These are phyloP conservation scores for Aspergillus udagawae DNA, from an alignment of 2,329 filamentous ascomycete genomes.

Conservation along the genomic window DNA sequence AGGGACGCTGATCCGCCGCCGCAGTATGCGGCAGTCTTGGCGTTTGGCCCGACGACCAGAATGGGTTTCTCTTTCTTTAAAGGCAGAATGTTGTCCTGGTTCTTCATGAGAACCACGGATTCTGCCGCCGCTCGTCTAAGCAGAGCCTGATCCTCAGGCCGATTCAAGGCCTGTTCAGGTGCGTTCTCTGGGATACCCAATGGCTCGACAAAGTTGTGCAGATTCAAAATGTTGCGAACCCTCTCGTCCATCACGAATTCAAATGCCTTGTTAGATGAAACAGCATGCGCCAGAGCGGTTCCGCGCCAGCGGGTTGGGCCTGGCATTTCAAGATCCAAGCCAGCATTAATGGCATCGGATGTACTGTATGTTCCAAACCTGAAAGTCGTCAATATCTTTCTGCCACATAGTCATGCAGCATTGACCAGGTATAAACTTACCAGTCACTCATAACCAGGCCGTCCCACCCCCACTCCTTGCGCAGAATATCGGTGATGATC, in stretches of 20 bases:
- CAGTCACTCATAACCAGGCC: slow-evolving; percentile 47
- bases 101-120: slow-evolving; percentile 70
- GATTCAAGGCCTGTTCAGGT: slow-evolving; percentile 54
- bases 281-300: slow-evolving; percentile 38
- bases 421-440: slow-evolving; percentile 19
- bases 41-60: slow-evolving; percentile 54
- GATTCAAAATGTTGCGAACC: slow-evolving; percentile 54
- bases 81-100: slow-evolving; percentile 61
- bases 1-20: slow-evolving; percentile 63
- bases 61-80: slow-evolving; percentile 45
- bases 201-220: slow-evolving; percentile 56
- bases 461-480: slow-evolving; percentile 46
- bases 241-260: slow-evolving; percentile 55
- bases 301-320: slow-evolving; percentile 44
- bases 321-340: slow-evolving; percentile 47
- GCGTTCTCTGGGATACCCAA: slow-evolving; percentile 54
- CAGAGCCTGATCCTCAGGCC: slow-evolving; percentile 58
- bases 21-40: slow-evolving; percentile 47
- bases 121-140: slow-evolving; percentile 64
- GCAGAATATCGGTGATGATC: slow-evolving; percentile 41
- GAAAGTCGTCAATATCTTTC: not conserved
- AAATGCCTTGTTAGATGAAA: slow-evolving; percentile 54
- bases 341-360: slow-evolving; percentile 42
- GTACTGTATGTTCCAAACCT: slow-evolving; percentile 47
- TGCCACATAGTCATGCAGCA: not conserved